Evolutionary conservation across 2,329 filamentous ascomycete genomes (phyloP), one percentile per base, ranked within the genome.

Genomic region (Cordyceps militaris): DNA sequence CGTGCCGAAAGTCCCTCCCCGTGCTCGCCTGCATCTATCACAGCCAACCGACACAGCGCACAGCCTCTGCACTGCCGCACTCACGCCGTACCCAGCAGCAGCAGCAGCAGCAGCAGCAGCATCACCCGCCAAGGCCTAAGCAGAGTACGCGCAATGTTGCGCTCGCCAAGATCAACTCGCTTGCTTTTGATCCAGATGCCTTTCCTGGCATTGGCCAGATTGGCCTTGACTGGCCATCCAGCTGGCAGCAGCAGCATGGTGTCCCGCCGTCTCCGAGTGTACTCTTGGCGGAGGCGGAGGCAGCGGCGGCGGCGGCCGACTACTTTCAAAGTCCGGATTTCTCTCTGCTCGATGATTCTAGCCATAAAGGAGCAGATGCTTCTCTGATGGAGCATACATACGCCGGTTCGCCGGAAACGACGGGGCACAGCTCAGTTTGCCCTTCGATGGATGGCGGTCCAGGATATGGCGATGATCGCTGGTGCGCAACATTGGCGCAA

Each of bases 21-120:
- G 46, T 50, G 13, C 60, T 63, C 19, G 56, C 53, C 21, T 63
- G 61, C 50, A 57, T 61, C 8, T 63, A 61, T 44, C 60, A 63
- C 54, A 63, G 30, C 53, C 57, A 44, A 21, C 52, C 42, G 13
- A 32, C 44, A 14, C 44, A 43, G 10, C 21, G 11, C 10, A 11
- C 32, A 9, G 4, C 32, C 32, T 34, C 32, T 34, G 32, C 32
- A 34, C 32, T 34, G 32, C 32, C 32, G 5, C 4, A 34, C 32
- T 9, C 32, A 34, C 32, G 14, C 32, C 32, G 5, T 34, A 5
- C 32, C 4, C 10, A 34, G 5, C 32, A 34, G 32, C 32, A 34
- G 32, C 32, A 34, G 32, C 10, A 34, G 5, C 10, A 34, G 32
- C 10, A 34, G 32, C 10, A 10, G 6, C 30, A 32, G 34, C 34